Percentiles rank a stretch among this genome's conserved stretches.
phyloP scores from a whole-genome alignment of 2,329 filamentous ascomycete genomes.

The Endoconidiophora laricicola region DNA sequence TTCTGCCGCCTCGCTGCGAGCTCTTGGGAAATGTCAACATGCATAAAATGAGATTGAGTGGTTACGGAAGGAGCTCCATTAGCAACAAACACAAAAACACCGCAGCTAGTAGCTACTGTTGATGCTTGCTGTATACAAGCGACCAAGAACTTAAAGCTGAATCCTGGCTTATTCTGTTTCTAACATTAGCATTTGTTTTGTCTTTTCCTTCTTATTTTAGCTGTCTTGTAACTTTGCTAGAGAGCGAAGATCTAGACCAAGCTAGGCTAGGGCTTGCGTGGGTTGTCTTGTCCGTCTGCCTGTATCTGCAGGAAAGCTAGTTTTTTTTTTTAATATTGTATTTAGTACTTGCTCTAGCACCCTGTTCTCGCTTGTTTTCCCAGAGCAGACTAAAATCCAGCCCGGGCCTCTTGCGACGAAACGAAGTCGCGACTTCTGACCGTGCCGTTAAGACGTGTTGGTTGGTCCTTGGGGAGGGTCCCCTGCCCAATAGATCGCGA shows the following conservation, averaged over 20 bases:
- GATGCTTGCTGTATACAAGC: not conserved
- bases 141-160: not conserved
- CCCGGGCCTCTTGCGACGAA: not conserved
- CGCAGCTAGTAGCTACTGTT: too few relatives aligned
- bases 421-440: not conserved
- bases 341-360: not conserved
- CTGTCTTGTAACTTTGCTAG: too few relatives aligned
- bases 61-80: not conserved
- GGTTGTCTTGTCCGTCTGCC: not conserved
- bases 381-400: not conserved
- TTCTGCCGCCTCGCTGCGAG: not conserved
- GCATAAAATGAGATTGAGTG: not conserved
- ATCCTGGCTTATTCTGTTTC: too few relatives aligned
- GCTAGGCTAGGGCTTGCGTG: too few relatives aligned
- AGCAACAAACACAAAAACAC: not conserved
- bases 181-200: too few relatives aligned
- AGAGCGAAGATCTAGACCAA: too few relatives aligned
- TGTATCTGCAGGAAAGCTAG: not conserved
- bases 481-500: too few relatives aligned
- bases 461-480: too few relatives aligned
- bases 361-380: not conserved
- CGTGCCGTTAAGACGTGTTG: slow-evolving; percentile 2
- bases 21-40: not conserved
- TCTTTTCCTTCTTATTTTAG: too few relatives aligned
- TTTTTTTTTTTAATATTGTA: not conserved